These are phyloP conservation scores for Neurospora sublineolata DNA, from an alignment of 495 filamentous ascomycete species.

Conservation along the genomic window DNA sequence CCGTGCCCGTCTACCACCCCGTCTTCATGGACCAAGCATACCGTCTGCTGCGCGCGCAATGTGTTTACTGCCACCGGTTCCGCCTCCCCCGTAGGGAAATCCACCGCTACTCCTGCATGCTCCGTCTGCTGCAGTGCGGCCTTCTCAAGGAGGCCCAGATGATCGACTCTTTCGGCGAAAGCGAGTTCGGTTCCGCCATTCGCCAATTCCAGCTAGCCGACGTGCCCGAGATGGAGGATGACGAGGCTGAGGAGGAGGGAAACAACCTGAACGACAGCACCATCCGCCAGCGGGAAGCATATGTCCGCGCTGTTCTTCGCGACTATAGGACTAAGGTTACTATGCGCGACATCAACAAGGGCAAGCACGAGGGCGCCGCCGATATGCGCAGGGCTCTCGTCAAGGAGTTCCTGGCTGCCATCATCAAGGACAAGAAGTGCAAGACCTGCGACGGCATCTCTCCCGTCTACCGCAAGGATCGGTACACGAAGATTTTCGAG, in stretches of 20 bases:
- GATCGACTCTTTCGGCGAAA: conserved; percentile 47
- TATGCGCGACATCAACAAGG: conserved; percentile 41
- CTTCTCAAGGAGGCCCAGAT: conserved; percentile 61
- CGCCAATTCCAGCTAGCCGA: conserved; percentile 10
- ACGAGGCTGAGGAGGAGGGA: conserved; percentile 23
- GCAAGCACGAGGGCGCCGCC: conserved; percentile 70
- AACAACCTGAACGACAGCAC: conserved; percentile 26
- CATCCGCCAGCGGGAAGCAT: conserved; percentile 55
- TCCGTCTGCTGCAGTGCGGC: conserved; percentile 76
- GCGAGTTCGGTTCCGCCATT: conserved; percentile 27
- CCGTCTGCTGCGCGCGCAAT: conserved; percentile 72
- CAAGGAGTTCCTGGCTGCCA: conserved; percentile 65
- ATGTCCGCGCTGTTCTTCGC: conserved; percentile 55
- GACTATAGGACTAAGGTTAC: conserved; percentile 38
- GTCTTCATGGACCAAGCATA: conserved; percentile 86
- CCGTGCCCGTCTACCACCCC: conserved; percentile 83
- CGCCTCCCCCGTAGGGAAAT: conserved; percentile 61
- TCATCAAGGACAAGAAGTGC: conserved; percentile 55
- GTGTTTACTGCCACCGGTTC: conserved; percentile 77
- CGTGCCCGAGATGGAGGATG: conserved; percentile 11
- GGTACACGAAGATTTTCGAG: conserved; percentile 84
- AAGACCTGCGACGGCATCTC: conserved; percentile 61
- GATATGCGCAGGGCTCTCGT: conserved; percentile 63
- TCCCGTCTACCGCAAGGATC: conserved; percentile 72
- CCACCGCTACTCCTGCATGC: conserved; percentile 70